Conservation (phyloP, 2,329 filamentous ascomycete genomes). For the Beauveria varroae region DNA sequence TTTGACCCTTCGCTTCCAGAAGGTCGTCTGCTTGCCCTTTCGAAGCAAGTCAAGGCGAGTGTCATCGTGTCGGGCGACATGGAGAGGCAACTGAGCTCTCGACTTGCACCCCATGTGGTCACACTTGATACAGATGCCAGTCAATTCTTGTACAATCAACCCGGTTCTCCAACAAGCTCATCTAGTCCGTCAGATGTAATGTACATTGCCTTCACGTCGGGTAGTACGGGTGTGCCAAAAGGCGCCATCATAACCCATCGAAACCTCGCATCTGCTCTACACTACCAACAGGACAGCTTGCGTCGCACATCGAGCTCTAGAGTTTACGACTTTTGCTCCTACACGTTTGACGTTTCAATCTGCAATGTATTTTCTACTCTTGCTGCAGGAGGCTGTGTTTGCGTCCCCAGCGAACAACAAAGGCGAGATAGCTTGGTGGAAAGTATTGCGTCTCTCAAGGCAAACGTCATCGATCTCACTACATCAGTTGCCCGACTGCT, state of each 20-base stretch:
- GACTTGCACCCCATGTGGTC: not conserved
- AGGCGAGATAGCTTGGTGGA: not conserved
- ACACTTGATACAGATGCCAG: not conserved
- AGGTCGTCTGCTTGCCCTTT: not conserved
- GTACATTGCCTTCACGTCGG: not conserved
- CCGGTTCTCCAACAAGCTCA: not conserved
- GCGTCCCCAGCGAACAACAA: not conserved
- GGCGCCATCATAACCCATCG: not conserved
- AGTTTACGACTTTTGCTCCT: not conserved
- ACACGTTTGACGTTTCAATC: not conserved
- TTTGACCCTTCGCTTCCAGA: constrained; percentile 11
- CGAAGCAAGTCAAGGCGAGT: not conserved
- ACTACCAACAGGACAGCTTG: not conserved
- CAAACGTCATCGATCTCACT: not conserved
- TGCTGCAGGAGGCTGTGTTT: not conserved
- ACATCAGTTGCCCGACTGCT: not conserved
- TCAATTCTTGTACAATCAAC: not conserved
- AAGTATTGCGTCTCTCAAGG: not conserved
- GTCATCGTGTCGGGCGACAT: not conserved
- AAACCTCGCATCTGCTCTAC: not conserved
- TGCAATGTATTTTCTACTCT: not conserved
- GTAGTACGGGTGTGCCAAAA: not conserved
- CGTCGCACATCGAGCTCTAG: not conserved
- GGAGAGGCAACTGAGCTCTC: not conserved
- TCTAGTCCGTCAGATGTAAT: not conserved